A percentile compares a stretch with the other conserved stretches of the same genome.
phyloP scores from a whole-genome alignment of 805 yeast genomes.

The Wilhelminamyces savonicus region DNA sequence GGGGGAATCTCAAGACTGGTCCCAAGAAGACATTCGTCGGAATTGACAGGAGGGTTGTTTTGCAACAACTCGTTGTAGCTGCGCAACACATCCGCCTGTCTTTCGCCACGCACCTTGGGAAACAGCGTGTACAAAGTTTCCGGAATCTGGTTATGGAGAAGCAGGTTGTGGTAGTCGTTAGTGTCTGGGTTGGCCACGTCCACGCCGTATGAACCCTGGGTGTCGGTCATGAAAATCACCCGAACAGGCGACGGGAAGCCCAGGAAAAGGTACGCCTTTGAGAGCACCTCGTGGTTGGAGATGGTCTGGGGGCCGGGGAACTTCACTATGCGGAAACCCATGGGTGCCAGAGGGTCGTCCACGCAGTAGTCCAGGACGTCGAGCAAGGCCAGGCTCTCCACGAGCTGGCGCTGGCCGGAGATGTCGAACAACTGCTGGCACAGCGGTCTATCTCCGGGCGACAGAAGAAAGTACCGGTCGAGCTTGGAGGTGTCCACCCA shows the following conservation, averaged over 20 bases:
- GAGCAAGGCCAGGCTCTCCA: conserved; percentile 3
- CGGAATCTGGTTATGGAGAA: conserved; percentile 18
- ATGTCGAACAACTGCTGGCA: conserved; percentile 16
- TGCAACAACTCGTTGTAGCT: too few relatives aligned
- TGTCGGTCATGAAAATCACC: conserved; percentile 22
- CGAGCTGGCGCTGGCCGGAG: conserved; percentile 4
- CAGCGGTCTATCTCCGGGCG: too few relatives aligned
- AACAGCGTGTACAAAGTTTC: conserved; percentile 2
- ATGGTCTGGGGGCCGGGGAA: conserved; percentile 18
- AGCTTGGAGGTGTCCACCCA: conserved; percentile 9
- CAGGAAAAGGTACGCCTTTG: conserved; percentile 22
- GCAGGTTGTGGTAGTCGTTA: conserved; percentile 12
- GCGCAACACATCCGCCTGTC: too few relatives aligned
- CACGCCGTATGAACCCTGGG: conserved; percentile 14
- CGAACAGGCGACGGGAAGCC: conserved; percentile 22
- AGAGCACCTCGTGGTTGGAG: conserved; percentile 19
- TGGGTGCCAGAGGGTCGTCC: conserved; percentile 6
- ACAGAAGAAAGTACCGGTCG: conserved; percentile 7
- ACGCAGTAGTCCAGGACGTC: conserved; percentile 14
- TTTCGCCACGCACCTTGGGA: too few relatives aligned
- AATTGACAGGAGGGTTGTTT: too few relatives aligned
- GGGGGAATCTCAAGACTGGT: too few relatives aligned
- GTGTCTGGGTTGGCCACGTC: conserved; percentile 7
- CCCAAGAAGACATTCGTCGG: too few relatives aligned
- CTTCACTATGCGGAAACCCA: conserved; percentile 16